phyloP scores from a whole-genome alignment of 192 early-diverging fungal species.

The Haplosporangium gracile region DNA sequence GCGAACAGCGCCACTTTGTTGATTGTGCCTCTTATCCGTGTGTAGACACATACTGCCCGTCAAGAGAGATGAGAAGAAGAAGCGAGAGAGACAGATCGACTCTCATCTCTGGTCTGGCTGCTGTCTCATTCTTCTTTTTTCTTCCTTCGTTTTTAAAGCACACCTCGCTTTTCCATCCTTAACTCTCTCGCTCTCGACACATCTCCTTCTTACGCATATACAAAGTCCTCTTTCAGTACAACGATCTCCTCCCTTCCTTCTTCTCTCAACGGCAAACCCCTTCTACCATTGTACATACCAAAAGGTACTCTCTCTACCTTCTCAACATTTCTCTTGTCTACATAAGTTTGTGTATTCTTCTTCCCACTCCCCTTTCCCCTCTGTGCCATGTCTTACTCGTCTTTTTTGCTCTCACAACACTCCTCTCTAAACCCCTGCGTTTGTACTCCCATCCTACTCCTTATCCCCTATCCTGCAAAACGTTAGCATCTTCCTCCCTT shows the following conservation, averaged over 20 bases:
- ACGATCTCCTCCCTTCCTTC: background rate
- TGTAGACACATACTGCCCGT: background rate
- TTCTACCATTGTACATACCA: background rate
- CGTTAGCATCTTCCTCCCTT: conserved; percentile 9
- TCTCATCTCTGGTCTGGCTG: background rate
- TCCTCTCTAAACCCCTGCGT: background rate
- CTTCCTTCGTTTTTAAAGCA: too few relatives aligned
- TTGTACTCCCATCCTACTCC: background rate
- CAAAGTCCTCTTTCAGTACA: background rate
- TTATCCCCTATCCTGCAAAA: conserved; percentile 9
- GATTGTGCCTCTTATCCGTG: background rate
- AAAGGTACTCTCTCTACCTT: background rate
- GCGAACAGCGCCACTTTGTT: background rate
- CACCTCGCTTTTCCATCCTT: background rate
- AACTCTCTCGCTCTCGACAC: too few relatives aligned
- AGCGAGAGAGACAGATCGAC: background rate
- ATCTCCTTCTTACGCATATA: too few relatives aligned
- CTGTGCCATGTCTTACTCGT: background rate
- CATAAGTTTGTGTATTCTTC: background rate
- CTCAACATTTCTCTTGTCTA: background rate
- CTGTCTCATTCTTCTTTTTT: too few relatives aligned
- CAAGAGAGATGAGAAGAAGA: background rate
- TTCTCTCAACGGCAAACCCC: background rate
- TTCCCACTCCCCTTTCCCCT: background rate
- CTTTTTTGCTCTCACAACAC: background rate